Percentiles rank a stretch among this genome's conserved stretches.
phyloP scores from a whole-genome alignment of 2,329 filamentous ascomycete genomes.

The Alternaria metachromatica region DNA sequence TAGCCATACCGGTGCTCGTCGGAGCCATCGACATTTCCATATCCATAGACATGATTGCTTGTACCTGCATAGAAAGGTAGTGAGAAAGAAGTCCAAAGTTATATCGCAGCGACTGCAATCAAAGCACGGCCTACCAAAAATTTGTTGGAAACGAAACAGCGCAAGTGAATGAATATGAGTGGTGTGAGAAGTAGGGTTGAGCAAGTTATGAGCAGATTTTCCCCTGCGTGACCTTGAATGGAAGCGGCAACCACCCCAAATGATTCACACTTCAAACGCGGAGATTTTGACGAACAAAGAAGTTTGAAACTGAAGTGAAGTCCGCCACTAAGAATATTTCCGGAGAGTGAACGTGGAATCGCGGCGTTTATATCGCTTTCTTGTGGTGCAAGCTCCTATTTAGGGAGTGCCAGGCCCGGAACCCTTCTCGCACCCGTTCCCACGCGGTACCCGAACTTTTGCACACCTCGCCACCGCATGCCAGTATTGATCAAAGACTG shows the following conservation, averaged over 20 bases:
- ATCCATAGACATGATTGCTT: conserved; percentile 18
- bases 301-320: not conserved
- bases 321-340: not conserved
- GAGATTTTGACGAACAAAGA: not conserved
- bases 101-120: not conserved
- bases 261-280: not conserved
- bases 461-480: not conserved
- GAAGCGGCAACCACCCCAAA: not conserved
- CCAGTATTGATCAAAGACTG: not conserved
- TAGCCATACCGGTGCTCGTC: conserved; percentile 2
- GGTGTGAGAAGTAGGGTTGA: conserved; percentile 4
- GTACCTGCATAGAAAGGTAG: not conserved
- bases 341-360: not conserved
- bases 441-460: conserved; percentile 4
- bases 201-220: conserved; percentile 21
- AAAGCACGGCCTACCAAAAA: not conserved
- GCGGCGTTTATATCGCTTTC: not conserved
- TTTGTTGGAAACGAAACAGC: not conserved
- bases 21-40: conserved; percentile 1
- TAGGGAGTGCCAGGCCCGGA: not conserved
- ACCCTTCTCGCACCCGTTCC: not conserved
- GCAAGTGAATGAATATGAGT: not conserved
- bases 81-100: not conserved
- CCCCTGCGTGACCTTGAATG: not conserved
- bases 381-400: not conserved